A percentile compares a stretch with the other conserved stretches of the same genome.
Conservation (phyloP, 2,329 filamentous ascomycete genomes). For the Cadophora sp. region DNA sequence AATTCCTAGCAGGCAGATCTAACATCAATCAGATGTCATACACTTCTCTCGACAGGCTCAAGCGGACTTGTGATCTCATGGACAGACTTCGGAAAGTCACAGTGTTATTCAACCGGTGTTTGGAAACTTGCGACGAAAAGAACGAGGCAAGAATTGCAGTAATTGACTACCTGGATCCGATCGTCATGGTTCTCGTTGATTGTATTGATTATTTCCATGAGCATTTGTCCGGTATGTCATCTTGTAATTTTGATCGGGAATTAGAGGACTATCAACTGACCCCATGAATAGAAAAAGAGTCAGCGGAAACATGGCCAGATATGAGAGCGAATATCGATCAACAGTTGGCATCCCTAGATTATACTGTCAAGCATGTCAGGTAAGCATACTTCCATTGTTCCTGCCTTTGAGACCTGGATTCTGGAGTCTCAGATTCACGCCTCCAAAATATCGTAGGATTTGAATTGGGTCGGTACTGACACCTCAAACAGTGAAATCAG, state of each 20-base stretch:
- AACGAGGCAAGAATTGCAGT: slow-evolving; percentile 30
- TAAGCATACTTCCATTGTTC: background rate
- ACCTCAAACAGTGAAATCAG: slow-evolving; percentile 28
- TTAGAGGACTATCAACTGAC: slow-evolving; percentile 3
- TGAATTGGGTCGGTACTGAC: background rate
- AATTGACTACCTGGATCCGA: slow-evolving; percentile 26
- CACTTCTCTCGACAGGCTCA: slow-evolving; percentile 24
- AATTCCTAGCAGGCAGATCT: background rate
- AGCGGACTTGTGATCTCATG: slow-evolving; percentile 19
- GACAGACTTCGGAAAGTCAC: slow-evolving; percentile 27
- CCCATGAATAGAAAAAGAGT: slow-evolving; percentile 22
- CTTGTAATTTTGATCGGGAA: too few species aligned
- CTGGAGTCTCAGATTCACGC: too few species aligned
- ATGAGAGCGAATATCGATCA: slow-evolving; percentile 26
- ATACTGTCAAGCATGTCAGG: slow-evolving; percentile 28
- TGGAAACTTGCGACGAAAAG: slow-evolving; percentile 30
- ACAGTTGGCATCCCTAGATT: slow-evolving; percentile 25
- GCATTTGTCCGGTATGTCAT: slow-evolving; percentile 6
- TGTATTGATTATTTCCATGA: slow-evolving; percentile 12
- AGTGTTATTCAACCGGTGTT: slow-evolving; percentile 32
- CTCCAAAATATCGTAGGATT: too few species aligned
- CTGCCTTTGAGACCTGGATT: too few species aligned
- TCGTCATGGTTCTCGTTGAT: slow-evolving; percentile 16
- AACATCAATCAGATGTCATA: slow-evolving; percentile 26
- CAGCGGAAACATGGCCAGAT: slow-evolving; percentile 19